Conservation (phyloP, 2,329 filamentous ascomycete species). For the Colletotrichum coccodes region DNA sequence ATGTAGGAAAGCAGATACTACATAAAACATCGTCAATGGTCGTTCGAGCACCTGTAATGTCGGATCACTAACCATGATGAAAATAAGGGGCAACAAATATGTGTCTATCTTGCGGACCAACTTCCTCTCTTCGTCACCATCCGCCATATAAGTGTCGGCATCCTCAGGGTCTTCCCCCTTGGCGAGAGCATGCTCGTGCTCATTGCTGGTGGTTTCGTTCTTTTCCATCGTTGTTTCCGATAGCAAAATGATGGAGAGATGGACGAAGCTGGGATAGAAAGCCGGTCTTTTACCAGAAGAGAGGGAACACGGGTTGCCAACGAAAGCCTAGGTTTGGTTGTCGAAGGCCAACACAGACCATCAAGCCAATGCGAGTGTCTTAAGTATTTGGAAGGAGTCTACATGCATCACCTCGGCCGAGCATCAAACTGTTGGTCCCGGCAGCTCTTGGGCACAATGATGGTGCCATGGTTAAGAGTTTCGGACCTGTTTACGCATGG, state of each 20-base stretch:
- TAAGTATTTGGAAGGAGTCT: background rate
- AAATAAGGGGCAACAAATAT: conserved; percentile 59
- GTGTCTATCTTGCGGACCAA: conserved; percentile 53
- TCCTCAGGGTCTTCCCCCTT: conserved; percentile 6
- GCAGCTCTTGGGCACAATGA: background rate
- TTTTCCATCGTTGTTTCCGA: conserved; percentile 31
- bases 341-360: background rate
- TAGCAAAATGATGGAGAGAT: background rate
- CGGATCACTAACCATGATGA: conserved; percentile 43
- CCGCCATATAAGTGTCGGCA: conserved; percentile 39
- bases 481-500: background rate
- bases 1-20: conserved; percentile 65
- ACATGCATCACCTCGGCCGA: background rate
- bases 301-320: background rate
- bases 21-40: background rate
- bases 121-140: conserved; percentile 44
- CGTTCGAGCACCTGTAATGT: background rate
- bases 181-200: conserved; percentile 22
- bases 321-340: background rate
- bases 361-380: background rate
- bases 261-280: background rate
- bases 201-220: conserved; percentile 23
- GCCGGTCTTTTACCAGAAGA: background rate
- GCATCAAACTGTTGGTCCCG: background rate
- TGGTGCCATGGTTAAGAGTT: background rate